These are phyloP conservation scores for Fusarium heterosporum DNA, from an alignment of 2,329 filamentous ascomycete species.

Conservation along the genomic window DNA sequence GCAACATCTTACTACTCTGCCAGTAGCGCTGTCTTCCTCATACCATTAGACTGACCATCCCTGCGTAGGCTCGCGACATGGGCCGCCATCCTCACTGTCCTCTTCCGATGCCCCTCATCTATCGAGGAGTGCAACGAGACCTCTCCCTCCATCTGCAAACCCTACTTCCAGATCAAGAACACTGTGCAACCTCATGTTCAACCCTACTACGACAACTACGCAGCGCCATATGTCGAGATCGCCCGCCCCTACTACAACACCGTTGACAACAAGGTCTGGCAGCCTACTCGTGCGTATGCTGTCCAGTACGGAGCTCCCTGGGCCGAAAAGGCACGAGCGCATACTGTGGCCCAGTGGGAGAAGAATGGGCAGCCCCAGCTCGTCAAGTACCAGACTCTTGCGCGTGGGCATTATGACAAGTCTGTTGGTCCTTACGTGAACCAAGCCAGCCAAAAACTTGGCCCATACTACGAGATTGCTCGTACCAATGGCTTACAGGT, in stretches of 20 bases:
- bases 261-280: conserved; percentile 72
- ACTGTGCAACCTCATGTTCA: conserved; percentile 77
- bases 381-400: conserved; percentile 70
- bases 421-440: conserved; percentile 80
- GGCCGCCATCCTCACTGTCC: conserved; percentile 83
- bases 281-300: conserved; percentile 74
- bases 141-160: conserved; percentile 83
- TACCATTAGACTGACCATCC: background rate
- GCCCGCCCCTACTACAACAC: conserved; percentile 79
- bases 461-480: conserved; percentile 79
- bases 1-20: background rate
- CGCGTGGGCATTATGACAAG: conserved; percentile 74
- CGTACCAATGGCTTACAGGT: conserved; percentile 73
- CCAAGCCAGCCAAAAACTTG: conserved; percentile 65
- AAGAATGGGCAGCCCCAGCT: conserved; percentile 81
- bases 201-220: conserved; percentile 88
- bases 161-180: conserved; percentile 77
- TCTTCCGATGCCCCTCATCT: conserved; percentile 84
- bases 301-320: conserved; percentile 81
- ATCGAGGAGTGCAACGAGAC: conserved; percentile 73
- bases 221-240: conserved; percentile 82
- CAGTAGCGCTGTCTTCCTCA: background rate
- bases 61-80: conserved; percentile 77
- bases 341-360: conserved; percentile 80
- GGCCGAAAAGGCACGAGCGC: conserved; percentile 74